These are phyloP conservation scores for Nicotiana paniculata DNA, from an alignment of 257 asterid species.

Conservation along the genomic window DNA sequence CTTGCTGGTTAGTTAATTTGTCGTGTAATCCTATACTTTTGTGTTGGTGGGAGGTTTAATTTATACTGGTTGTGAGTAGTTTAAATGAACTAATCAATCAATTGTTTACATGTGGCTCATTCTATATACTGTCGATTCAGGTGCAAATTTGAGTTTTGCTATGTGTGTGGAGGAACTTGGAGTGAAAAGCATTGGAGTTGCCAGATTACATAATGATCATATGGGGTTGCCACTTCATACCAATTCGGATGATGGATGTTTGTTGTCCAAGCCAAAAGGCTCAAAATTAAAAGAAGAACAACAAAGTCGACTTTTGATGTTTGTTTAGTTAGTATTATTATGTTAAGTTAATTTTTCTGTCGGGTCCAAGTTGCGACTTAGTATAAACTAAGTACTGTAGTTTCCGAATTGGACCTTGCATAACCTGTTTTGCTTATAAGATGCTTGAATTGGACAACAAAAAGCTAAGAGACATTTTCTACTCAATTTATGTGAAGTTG, in stretches of 20 bases:
- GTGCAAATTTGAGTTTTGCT: constrained; percentile 9
- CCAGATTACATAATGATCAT: neutral
- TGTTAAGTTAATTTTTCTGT: neutral
- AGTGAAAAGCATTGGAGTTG: constrained; percentile 10
- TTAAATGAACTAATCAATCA: too few species aligned
- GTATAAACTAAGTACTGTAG: too few species aligned
- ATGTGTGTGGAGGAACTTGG: constrained; percentile 11
- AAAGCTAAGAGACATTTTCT: too few species aligned
- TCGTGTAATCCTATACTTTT: neutral
- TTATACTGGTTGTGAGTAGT: too few species aligned
- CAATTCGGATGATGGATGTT: neutral
- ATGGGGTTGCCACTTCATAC: neutral
- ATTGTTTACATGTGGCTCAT: neutral
- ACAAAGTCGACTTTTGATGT: neutral
- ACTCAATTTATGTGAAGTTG: too few species aligned
- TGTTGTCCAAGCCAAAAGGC: neutral
- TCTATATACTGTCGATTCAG: neutral
- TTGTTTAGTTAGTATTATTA: neutral
- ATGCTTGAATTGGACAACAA: too few species aligned
- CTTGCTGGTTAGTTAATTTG: constrained; percentile 5
- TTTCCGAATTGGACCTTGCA: too few species aligned
- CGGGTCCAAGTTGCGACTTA: too few species aligned
- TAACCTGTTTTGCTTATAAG: too few species aligned
- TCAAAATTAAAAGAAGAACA: neutral
- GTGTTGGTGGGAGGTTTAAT: neutral